Conservation (phyloP, 495 filamentous ascomycete genomes). For the Hypoxylon crocopeplum region DNA sequence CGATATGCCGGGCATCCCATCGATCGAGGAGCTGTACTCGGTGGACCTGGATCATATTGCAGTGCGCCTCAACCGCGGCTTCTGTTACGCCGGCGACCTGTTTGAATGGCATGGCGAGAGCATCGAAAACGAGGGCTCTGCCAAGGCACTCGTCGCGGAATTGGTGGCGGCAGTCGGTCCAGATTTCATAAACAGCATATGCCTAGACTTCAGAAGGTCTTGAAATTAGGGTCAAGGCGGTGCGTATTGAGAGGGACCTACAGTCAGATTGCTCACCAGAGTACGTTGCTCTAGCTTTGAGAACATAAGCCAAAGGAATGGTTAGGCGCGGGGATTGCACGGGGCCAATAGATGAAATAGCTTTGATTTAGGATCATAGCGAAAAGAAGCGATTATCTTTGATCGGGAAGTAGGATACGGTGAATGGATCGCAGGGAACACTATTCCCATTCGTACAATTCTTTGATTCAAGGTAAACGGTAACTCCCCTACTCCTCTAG, state of each 20-base stretch:
- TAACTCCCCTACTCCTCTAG: too few species aligned
- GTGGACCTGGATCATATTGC: slow-evolving; percentile 67
- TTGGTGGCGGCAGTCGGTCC: slow-evolving; percentile 78
- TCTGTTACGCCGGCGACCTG: slow-evolving; percentile 59
- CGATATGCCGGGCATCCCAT: slow-evolving; percentile 80
- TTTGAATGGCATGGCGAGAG: slow-evolving; percentile 69
- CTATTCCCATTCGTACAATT: too few species aligned
- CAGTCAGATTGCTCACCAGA: too few species aligned
- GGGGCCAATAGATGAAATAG: too few species aligned
- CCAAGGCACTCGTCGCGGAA: slow-evolving; percentile 74
- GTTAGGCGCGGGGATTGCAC: too few species aligned
- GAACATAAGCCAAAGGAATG: too few species aligned
- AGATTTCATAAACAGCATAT: slow-evolving; percentile 64
- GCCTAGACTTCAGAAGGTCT: slow-evolving; percentile 45
- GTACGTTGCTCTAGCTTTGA: too few species aligned
- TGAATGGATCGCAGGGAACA: too few species aligned
- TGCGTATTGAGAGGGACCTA: background rate
- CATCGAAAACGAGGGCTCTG: slow-evolving; percentile 17
- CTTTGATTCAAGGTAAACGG: too few species aligned
- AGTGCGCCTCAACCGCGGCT: slow-evolving; percentile 37
- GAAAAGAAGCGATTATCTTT: too few species aligned
- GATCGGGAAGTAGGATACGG: too few species aligned
- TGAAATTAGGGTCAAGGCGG: background rate
- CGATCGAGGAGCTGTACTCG: slow-evolving; percentile 64
- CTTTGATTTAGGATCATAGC: too few species aligned